Percentiles rank a stretch among this genome's conserved stretches.
These are phyloP conservation scores for Pseudonitzschia multiseries DNA, from an alignment of 108 stramenopile genomes.

Conservation along the genomic window DNA sequence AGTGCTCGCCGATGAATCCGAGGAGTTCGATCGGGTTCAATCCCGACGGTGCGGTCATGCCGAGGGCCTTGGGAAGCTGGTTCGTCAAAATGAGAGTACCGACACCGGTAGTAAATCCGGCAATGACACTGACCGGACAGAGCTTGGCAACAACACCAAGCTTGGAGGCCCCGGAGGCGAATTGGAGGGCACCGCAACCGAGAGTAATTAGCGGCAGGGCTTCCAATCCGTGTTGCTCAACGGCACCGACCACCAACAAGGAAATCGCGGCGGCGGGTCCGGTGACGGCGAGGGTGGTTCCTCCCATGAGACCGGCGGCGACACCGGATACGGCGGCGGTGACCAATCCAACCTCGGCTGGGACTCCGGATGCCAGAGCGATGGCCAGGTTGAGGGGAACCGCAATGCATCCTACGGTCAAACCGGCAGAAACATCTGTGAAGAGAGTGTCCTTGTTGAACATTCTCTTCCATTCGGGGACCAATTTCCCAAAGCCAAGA, in stretches of 20 bases:
- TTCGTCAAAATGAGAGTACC: conserved; percentile 32
- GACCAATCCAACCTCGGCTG: conserved; percentile 31
- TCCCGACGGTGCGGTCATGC: conserved; percentile 27
- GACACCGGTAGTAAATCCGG: conserved; percentile 36
- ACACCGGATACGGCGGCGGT: conserved; percentile 35
- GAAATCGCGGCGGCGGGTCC: conserved; percentile 35
- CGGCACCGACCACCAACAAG: conserved; percentile 31
- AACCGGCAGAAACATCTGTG: conserved; percentile 32
- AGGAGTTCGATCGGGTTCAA: conserved; percentile 28
- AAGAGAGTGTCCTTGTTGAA: conserved; percentile 31
- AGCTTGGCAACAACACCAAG: conserved; percentile 34
- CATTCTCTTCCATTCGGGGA: conserved; percentile 34
- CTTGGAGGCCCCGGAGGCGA: conserved; percentile 23
- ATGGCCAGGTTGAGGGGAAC: conserved; percentile 34
- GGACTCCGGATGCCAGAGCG: conserved; percentile 33
- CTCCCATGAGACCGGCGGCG: conserved; percentile 29
- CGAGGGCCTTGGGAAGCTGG: conserved; percentile 37
- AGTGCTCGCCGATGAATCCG: conserved; percentile 26
- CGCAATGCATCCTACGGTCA: conserved; percentile 36
- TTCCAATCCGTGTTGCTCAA: conserved; percentile 32
- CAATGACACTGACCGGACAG: conserved; percentile 34
- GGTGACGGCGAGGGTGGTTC: conserved; percentile 33
- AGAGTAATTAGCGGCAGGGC: conserved; percentile 33
- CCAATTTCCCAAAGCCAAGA: conserved; percentile 20
- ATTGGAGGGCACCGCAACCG: conserved; percentile 28